Percentiles rank a stretch among this genome's conserved stretches.
These are phyloP conservation scores for Myrica gale DNA, from an alignment of 306 rosid species.

Conservation along the genomic window DNA sequence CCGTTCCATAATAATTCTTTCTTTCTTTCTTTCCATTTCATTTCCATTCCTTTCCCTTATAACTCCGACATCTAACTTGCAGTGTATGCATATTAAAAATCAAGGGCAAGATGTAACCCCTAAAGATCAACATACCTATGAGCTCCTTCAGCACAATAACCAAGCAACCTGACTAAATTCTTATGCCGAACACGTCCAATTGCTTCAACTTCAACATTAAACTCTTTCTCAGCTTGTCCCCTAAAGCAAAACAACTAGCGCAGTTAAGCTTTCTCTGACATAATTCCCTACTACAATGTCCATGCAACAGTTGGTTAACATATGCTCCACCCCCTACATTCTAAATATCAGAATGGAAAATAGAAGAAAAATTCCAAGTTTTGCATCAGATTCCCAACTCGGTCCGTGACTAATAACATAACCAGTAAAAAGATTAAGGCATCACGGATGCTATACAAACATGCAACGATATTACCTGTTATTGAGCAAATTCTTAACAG, in stretches of 20 bases:
- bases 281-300: background rate
- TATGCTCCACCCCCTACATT: background rate
- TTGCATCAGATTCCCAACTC: conserved; percentile 7
- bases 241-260: conserved; percentile 26
- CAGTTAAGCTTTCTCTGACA: conserved; percentile 9
- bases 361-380: background rate
- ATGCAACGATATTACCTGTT: conserved; percentile 39
- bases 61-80: background rate
- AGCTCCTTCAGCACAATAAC: conserved; percentile 69
- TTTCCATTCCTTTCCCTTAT: background rate
- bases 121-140: conserved; percentile 38
- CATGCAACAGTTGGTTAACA: conserved; percentile 8
- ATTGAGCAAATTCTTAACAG: conserved; percentile 56
- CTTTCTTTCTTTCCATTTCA: no score
- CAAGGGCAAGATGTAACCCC: background rate
- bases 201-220: conserved; percentile 68
- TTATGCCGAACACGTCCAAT: conserved; percentile 69
- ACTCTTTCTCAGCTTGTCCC: conserved; percentile 71
- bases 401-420: background rate
- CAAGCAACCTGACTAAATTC: conserved; percentile 62
- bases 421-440: background rate
- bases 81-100: background rate
- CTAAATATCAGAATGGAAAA: background rate
- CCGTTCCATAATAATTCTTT: background rate
- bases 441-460: background rate